A percentile compares a stretch with the other conserved stretches of the same genome.
Conservation (phyloP, 352 stramenopile genomes). For the Lagenidium sp. region DNA sequence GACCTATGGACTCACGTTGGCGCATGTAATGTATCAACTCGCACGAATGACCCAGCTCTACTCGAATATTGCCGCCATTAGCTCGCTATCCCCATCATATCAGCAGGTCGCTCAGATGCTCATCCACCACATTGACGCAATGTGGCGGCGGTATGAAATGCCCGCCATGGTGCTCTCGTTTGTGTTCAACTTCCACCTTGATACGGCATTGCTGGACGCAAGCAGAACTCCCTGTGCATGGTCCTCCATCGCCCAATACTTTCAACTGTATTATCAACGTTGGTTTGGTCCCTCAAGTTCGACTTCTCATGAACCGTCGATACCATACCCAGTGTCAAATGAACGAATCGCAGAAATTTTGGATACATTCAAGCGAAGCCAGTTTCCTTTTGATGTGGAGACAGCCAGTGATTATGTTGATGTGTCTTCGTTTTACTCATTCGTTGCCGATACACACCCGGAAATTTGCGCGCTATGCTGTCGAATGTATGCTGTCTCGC, state of each 20-base stretch:
- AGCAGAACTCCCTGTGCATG: conserved; percentile 33
- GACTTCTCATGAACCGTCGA: background rate
- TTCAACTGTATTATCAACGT: conserved; percentile 50
- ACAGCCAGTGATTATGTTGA: conserved; percentile 71
- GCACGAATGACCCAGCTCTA: conserved; percentile 70
- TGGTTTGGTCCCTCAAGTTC: conserved; percentile 38
- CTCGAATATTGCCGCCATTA: conserved; percentile 17
- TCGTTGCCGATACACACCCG: conserved; percentile 68
- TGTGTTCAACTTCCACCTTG: conserved; percentile 75
- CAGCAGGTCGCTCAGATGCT: conserved; percentile 31
- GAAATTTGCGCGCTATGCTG: conserved; percentile 77
- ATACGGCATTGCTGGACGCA: conserved; percentile 43
- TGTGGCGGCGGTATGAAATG: conserved; percentile 70
- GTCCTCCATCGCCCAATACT: conserved; percentile 49
- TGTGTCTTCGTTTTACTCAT: conserved; percentile 81
- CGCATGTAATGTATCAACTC: conserved; percentile 74
- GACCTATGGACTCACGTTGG: conserved; percentile 43
- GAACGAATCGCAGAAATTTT: conserved; percentile 38
- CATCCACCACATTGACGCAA: conserved; percentile 34
- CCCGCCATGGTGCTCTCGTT: conserved; percentile 66
- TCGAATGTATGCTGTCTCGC: conserved; percentile 55
- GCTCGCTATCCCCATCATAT: background rate
- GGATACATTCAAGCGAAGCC: conserved; percentile 45
- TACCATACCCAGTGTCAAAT: conserved; percentile 25
- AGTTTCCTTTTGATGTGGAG: conserved; percentile 65